Conservation (phyloP, 1,139 yeast species). For the Meyerozyma athensensis region DNA sequence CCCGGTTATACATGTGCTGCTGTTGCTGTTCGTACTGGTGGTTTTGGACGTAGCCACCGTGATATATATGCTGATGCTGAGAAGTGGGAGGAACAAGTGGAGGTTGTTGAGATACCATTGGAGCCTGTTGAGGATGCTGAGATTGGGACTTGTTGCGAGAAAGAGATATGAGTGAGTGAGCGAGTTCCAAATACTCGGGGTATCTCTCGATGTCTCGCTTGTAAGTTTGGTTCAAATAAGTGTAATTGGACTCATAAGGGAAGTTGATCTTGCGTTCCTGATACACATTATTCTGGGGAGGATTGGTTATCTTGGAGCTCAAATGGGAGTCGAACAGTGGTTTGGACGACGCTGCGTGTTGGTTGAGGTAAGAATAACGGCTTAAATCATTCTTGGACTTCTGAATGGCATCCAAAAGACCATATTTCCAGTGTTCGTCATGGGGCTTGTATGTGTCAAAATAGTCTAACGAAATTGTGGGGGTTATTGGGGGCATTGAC, state of each 20-base stretch:
- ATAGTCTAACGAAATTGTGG: constrained; percentile 44
- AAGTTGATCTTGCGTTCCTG: constrained; percentile 41
- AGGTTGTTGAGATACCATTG: background rate
- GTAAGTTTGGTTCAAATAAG: constrained; percentile 44
- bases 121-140: constrained; percentile 3
- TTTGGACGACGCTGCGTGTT: constrained; percentile 19
- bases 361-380: constrained; percentile 28
- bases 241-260: constrained; percentile 53
- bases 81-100: constrained; percentile 3
- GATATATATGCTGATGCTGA: constrained; percentile 2
- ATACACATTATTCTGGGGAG: constrained; percentile 13
- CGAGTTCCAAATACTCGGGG: constrained; percentile 47
- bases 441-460: constrained; percentile 46
- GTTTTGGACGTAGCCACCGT: background rate
- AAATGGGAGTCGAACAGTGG: constrained; percentile 42
- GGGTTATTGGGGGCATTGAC: constrained; percentile 26
- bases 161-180: constrained; percentile 39
- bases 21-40: constrained; percentile 1
- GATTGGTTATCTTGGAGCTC: constrained; percentile 28
- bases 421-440: constrained; percentile 46
- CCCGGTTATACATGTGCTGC: constrained; percentile 2
- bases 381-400: constrained; percentile 18
- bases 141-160: constrained; percentile 16
- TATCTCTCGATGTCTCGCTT: constrained; percentile 41
- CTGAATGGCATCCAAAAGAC: constrained; percentile 35